Conservation (phyloP, 2,329 filamentous ascomycete genomes). For the Fusarium euwallaceae region DNA sequence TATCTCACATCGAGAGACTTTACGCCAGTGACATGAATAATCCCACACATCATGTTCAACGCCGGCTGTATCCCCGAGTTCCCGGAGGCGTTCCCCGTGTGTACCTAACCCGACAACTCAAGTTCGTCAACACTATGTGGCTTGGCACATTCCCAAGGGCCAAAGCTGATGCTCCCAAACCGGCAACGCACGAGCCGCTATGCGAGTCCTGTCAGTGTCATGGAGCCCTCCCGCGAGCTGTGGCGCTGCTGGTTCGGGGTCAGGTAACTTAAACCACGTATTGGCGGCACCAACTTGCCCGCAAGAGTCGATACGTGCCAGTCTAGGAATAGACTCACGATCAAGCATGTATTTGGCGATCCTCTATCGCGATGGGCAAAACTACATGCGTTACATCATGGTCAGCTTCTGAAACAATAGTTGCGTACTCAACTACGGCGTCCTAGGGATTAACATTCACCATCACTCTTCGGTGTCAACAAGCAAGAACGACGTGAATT, state of each 20-base stretch:
- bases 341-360: constrained; percentile 2
- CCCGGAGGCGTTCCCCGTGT: constrained; percentile 9
- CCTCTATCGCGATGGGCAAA: background rate
- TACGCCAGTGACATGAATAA: background rate
- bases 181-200: constrained; percentile 27
- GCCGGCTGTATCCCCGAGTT: background rate
- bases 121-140: constrained; percentile 5
- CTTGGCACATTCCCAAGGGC: constrained; percentile 40
- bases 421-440: background rate
- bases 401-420: background rate
- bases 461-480: background rate
- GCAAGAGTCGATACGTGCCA: background rate
- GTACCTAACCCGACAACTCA: constrained; percentile 2
- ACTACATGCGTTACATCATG: background rate
- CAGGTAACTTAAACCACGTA: constrained; percentile 3
- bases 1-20: background rate
- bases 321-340: background rate
- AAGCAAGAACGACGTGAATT: background rate
- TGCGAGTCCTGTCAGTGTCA: constrained; percentile 28
- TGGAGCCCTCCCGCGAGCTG: constrained; percentile 7
- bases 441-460: background rate
- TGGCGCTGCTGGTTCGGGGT: constrained; percentile 21
- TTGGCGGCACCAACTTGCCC: background rate
- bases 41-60: constrained; percentile 3
- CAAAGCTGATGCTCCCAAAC: constrained; percentile 14